Conservation (phyloP, 148 eudicot genomes). For the Silene conica region DNA sequence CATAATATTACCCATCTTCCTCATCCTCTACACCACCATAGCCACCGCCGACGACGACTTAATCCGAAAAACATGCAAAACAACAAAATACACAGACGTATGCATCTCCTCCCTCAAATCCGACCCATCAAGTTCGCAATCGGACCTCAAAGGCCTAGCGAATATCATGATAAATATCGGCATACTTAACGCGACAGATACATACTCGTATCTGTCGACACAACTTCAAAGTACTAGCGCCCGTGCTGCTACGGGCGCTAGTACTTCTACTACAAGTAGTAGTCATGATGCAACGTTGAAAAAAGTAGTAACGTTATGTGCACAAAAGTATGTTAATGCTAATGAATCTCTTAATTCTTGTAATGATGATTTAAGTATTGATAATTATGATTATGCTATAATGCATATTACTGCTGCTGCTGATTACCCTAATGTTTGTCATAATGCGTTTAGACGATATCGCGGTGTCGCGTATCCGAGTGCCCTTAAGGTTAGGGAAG, state of each 20-base stretch:
- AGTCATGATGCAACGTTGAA: conserved; percentile 32
- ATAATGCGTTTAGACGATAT: conserved; percentile 42
- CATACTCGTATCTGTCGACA: conserved; percentile 49
- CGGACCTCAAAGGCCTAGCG: conserved; percentile 69
- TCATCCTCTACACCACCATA: neutral
- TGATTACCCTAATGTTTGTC: conserved; percentile 70
- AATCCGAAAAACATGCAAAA: conserved; percentile 64
- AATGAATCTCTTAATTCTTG: conserved; percentile 48
- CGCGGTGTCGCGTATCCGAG: conserved; percentile 51
- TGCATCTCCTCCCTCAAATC: conserved; percentile 65
- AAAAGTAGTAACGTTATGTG: conserved; percentile 48
- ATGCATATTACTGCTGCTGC: conserved; percentile 60
- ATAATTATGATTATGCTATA: conserved; percentile 63
- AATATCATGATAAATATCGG: conserved; percentile 53
- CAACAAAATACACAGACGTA: conserved; percentile 57
- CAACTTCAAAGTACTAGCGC: conserved; percentile 21
- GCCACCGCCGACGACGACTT: conserved; percentile 32
- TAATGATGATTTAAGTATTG: conserved; percentile 37
- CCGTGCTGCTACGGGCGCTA: neutral
- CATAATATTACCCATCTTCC: neutral
- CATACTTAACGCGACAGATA: conserved; percentile 52
- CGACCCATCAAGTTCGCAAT: conserved; percentile 44
- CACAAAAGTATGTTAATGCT: conserved; percentile 49
- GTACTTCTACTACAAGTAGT: too few species aligned
- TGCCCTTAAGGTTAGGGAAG: conserved; percentile 52